Percentiles rank a stretch among this genome's conserved stretches.
Evolutionary conservation across 768 basidiomycete genomes (phyloP).

Genomic region (Daedalea quercina): DNA sequence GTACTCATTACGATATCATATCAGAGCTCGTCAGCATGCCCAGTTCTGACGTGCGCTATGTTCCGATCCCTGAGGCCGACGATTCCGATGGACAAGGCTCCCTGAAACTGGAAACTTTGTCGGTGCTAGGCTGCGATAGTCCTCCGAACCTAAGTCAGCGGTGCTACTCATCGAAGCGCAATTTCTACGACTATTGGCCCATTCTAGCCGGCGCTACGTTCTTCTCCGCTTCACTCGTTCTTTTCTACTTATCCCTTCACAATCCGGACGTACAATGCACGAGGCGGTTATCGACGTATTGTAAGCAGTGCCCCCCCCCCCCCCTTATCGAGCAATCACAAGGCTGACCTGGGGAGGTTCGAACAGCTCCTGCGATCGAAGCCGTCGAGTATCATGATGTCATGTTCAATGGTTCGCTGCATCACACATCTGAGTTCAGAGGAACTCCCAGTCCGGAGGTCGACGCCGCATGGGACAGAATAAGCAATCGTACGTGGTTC

Average conservation of each 20-base stretch:
- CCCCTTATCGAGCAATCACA: background rate
- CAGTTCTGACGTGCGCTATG: too few relatives aligned
- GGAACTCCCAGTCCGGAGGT: background rate
- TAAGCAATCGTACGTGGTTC: background rate
- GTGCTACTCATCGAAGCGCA: too few relatives aligned
- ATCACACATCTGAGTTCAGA: background rate
- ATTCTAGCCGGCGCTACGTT: background rate
- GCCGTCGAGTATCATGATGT: background rate
- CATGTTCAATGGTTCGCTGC: background rate
- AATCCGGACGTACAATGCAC: background rate
- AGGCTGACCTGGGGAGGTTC: background rate
- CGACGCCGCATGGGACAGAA: slow-evolving; percentile 1
- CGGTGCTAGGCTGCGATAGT: too few relatives aligned
- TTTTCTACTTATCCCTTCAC: background rate
- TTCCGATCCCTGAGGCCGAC: too few relatives aligned
- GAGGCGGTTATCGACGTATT: background rate
- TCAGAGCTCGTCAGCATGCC: too few relatives aligned
- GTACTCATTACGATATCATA: too few relatives aligned
- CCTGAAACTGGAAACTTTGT: too few relatives aligned
- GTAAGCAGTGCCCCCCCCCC: background rate
- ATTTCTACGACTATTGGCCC: background rate
- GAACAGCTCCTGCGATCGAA: background rate
- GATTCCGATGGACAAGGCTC: too few relatives aligned
- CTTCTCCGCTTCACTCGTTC: background rate
- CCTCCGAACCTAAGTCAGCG: too few relatives aligned